Evolutionary conservation across 2,329 filamentous ascomycete genomes (phyloP).

Genomic region (Phyllosticta ampelicida): DNA sequence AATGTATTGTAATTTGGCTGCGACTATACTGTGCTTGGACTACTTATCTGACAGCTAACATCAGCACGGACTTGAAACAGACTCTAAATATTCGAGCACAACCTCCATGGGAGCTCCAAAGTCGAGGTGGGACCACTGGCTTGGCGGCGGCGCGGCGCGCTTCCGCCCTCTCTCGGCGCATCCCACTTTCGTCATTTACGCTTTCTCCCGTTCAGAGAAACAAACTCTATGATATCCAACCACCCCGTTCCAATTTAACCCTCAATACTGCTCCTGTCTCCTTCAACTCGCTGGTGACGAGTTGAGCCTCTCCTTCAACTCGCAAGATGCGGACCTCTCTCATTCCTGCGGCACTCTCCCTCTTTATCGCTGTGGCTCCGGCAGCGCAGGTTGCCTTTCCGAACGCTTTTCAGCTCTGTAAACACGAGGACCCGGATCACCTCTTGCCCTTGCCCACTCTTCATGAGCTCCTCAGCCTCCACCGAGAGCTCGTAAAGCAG

Average conservation of each 20-base stretch:
- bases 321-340: neutral
- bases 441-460: conserved; percentile 5
- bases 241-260: neutral
- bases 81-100: neutral
- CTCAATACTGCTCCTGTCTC: neutral
- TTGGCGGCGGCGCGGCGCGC: conserved; percentile 3
- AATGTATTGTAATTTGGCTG: neutral
- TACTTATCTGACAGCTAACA: neutral
- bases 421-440: neutral
- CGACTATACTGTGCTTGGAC: neutral
- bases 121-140: neutral
- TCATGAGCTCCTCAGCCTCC: conserved; percentile 54
- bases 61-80: neutral
- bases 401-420: neutral
- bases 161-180: conserved; percentile 1
- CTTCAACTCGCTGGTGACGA: neutral
- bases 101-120: neutral
- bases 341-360: neutral
- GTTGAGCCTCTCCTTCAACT: neutral
- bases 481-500: conserved; percentile 63
- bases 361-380: neutral
- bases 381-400: conserved; percentile 1
- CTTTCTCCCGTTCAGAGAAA: neutral
- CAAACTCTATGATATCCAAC: neutral
- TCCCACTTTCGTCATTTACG: conserved; percentile 4